Percentiles rank a stretch among this genome's conserved stretches.
These are phyloP conservation scores for Aureobasidium sp. DNA, from an alignment of 2,329 filamentous ascomycete genomes.

Conservation along the genomic window DNA sequence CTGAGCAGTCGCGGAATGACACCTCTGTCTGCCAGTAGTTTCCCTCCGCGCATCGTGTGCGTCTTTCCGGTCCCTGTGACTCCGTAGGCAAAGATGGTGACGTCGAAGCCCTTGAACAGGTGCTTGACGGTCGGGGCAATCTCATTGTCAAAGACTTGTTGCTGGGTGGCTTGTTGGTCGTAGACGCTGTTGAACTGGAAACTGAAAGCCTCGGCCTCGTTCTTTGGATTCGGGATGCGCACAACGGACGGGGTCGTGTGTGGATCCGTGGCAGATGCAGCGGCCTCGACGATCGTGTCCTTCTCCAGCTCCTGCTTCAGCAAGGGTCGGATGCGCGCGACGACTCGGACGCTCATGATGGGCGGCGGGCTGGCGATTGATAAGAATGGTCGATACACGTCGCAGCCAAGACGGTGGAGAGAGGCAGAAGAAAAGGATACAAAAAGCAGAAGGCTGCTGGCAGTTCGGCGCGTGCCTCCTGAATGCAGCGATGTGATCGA, in stretches of 20 bases:
- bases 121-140: slow-evolving; percentile 86
- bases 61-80: slow-evolving; percentile 93
- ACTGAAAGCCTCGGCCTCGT: slow-evolving; percentile 80
- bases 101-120: slow-evolving; percentile 80
- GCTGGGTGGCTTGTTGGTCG: slow-evolving; percentile 70
- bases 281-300: slow-evolving; percentile 72
- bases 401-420: neutral
- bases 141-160: slow-evolving; percentile 82
- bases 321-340: slow-evolving; percentile 83
- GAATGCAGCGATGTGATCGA: too few relatives aligned
- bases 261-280: slow-evolving; percentile 37
- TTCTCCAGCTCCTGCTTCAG: slow-evolving; percentile 78
- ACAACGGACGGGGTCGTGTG: slow-evolving; percentile 56
- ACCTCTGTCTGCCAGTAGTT: slow-evolving; percentile 77
- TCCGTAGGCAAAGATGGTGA: slow-evolving; percentile 88
- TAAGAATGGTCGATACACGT: neutral
- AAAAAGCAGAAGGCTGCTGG: too few relatives aligned
- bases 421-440: neutral
- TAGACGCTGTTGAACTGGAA: slow-evolving; percentile 96
- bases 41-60: slow-evolving; percentile 88
- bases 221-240: slow-evolving; percentile 90
- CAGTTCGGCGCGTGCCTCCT: too few relatives aligned
- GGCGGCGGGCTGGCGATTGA: neutral
- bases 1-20: slow-evolving; percentile 82
- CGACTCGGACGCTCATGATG: slow-evolving; percentile 64